Percentiles rank a stretch among this genome's conserved stretches.
Conservation (phyloP, 768 basidiomycete species). For the Hypholoma sublateritium region DNA sequence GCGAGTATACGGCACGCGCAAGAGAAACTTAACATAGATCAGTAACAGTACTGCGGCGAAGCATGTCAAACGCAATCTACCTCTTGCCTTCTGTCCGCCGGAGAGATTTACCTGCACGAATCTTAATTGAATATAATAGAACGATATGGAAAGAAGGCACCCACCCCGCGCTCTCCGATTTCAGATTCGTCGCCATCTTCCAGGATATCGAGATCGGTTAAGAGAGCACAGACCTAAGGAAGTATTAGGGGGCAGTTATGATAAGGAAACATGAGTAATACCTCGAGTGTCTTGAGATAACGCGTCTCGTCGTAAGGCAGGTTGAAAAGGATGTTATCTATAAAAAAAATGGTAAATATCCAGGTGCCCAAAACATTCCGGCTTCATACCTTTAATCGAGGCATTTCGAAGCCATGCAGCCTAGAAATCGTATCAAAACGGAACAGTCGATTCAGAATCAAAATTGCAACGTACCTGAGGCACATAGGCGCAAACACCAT, state of each 20-base stretch:
- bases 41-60: conserved; percentile 37
- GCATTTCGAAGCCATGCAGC: conserved; percentile 74
- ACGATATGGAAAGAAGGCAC: conserved; percentile 8
- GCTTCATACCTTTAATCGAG: conserved; percentile 31
- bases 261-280: conserved; percentile 32
- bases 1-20: conserved; percentile 80
- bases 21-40: conserved; percentile 28
- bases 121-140: background rate
- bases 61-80: conserved; percentile 34
- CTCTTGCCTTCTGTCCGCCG: conserved; percentile 69
- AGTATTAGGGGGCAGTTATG: conserved; percentile 12
- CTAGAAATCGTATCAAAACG: conserved; percentile 10
- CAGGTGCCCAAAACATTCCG: background rate
- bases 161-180: conserved; percentile 83
- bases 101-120: conserved; percentile 44
- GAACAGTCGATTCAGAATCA: background rate
- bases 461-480: conserved; percentile 53
- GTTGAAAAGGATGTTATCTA: conserved; percentile 73
- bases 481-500: conserved; percentile 83
- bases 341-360: background rate
- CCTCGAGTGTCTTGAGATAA: conserved; percentile 77
- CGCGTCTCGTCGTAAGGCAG: conserved; percentile 70
- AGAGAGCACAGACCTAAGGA: conserved; percentile 58
- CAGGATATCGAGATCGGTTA: conserved; percentile 75
- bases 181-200: conserved; percentile 89